Base-by-base conservation (phyloP, 2,329 filamentous ascomycete genomes). In the Eutypella sp. region DNA sequence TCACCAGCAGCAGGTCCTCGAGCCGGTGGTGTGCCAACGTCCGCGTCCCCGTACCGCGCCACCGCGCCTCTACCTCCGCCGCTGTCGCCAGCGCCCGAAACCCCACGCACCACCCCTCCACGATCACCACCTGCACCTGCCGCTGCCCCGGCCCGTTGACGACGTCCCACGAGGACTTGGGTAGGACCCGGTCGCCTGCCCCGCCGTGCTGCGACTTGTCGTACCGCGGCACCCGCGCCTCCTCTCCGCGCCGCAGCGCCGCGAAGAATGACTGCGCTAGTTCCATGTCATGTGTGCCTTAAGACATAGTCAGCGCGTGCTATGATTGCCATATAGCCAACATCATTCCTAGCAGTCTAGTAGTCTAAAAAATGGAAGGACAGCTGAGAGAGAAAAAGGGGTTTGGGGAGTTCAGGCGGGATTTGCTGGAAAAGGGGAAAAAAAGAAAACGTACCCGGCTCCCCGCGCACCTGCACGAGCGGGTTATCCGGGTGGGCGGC, bases 101-200 rank as follows among this genome's bases (percentile, higher is more conserved):
- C 3, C 89, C 91, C 11, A 95, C 82, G 64, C 86, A 93, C 91
- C 90, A 96, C 16, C 91, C 90, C 65, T 96, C 90, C 52, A 96
- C 83, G 42, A 96, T 79, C 19, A 96, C 76, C 6, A 92, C 80
- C 20, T 78, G 66, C 20, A 78, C 67, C n/a, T 65, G 70, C 2
- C 60, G 64, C 44, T 78, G 71, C 8, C 74, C 75, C 0, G 65
- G 67, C 39, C 63, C 67, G 53, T 81, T 81, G 48, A 85, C 74
- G 13, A 60, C 59, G 22, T 74, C 68, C 87, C 89, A 95, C 40
- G 74, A 60, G 10, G 67, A 68, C 46, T 77, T 67, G 0, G 84
- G 79, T 1, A 79, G 79, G 1, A 79, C 71, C 41, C 90, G 83
- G 67, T 95, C 89, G 19, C 90, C 90, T 50, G 84, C 78, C 10